Percentiles rank a stretch among this genome's conserved stretches.
phyloP scores from a whole-genome alignment of 1,284 basidiomycete species.

The Cutaneotrichosporon dermatis region DNA sequence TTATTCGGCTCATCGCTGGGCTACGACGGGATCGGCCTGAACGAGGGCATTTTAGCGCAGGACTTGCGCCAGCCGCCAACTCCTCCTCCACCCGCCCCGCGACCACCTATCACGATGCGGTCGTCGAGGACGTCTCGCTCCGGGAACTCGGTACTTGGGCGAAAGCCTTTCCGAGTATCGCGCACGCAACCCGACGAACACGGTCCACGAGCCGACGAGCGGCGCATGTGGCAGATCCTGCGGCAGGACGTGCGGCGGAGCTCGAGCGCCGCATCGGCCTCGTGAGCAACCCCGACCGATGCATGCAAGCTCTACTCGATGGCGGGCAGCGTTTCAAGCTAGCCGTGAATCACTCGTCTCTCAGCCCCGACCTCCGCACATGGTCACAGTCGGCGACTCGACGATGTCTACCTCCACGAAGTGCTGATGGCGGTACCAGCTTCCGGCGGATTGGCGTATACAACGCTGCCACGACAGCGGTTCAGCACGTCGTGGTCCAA shows the following conservation, averaged over 20 bases:
- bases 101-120: background rate
- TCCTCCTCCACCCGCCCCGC: background rate
- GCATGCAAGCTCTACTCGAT: slow-evolving; percentile 33
- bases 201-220: slow-evolving; percentile 3
- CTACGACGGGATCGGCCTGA: slow-evolving; percentile 16
- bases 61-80: background rate
- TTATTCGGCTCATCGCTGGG: slow-evolving; percentile 11
- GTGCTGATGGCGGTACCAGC: slow-evolving; percentile 41
- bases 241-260: slow-evolving; percentile 8
- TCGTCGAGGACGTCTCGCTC: slow-evolving; percentile 8
- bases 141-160: slow-evolving; percentile 15
- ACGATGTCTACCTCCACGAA: slow-evolving; percentile 47
- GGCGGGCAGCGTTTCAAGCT: slow-evolving; percentile 41
- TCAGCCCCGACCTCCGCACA: slow-evolving; percentile 46
- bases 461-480: slow-evolving; percentile 43
- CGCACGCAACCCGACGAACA: slow-evolving; percentile 8
- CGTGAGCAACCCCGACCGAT: background rate
- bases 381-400: slow-evolving; percentile 49
- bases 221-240: background rate
- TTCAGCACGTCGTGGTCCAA: slow-evolving; percentile 48
- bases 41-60: slow-evolving; percentile 15
- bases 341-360: slow-evolving; percentile 47
- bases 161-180: slow-evolving; percentile 14
- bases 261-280: slow-evolving; percentile 6
- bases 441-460: slow-evolving; percentile 44